Base-by-base conservation (phyloP, 2,329 filamentous ascomycete species). In the Cladosporium oxysporum region DNA sequence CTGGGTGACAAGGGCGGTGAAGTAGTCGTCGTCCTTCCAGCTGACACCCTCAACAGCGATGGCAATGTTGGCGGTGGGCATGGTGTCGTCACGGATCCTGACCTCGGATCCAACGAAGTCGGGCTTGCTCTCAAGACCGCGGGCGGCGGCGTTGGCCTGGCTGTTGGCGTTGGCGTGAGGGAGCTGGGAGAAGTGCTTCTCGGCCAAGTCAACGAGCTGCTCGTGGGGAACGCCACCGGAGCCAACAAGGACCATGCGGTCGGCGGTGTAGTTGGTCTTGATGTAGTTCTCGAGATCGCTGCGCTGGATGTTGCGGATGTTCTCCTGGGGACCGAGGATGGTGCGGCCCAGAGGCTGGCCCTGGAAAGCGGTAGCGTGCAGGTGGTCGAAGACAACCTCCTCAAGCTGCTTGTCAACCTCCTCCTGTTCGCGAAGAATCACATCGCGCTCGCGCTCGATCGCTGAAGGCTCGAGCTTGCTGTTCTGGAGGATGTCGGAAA, bases 341-440 rank as follows among this genome's bases (percentile, higher is more conserved):
- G 95, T 99, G 79, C 95, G 93, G 81, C 95, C 95, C 67, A 99
- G 89, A 69, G 95, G 91, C 85, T 99, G 95, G 79, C 90, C 87
- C 85, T 97, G 93, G 89, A 92, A 99, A 76, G 95, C 96, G 74
- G 95, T 99, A 77, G 95, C 94, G 83, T 99, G 95, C 67, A 99
- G 87, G 83, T 99, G 95, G 84, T 99, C 95, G 77, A 99, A 99
- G 68, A 99, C 96, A 73, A 99, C 95, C 84, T 99, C 95, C 85
- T 99, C 96, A 67, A 98, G 85, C 85, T 98, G 94, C 88, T 99
- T 99, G 88, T 99, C 95, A 73, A 99, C 96, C 86, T 99, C 95
- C 84, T 99, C 95, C 76, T 96, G 95, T 83, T 99, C 95, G 77
- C 95, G 91, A 76, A 99, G 89, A 79, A 99, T 99, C 78, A 99